A percentile compares a stretch with the other conserved stretches of the same genome.
Evolutionary conservation across 2,329 filamentous ascomycete genomes (phyloP).

Genomic region (Colletotrichum tamarilloi): DNA sequence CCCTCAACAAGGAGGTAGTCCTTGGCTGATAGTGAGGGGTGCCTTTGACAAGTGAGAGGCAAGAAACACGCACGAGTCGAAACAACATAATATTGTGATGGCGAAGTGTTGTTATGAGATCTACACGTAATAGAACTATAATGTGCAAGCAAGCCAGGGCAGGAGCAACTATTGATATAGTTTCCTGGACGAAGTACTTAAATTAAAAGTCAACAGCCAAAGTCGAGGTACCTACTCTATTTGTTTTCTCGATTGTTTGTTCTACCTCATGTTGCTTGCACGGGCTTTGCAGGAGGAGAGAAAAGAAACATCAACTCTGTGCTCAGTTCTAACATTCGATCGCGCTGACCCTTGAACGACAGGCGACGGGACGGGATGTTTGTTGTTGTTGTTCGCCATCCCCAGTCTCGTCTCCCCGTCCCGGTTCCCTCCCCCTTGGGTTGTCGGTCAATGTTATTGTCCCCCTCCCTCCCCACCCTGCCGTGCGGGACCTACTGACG

Average conservation of each 20-base stretch:
- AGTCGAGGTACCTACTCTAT: neutral
- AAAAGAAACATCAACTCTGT: neutral
- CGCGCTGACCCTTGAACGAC: neutral
- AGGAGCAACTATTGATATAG: neutral
- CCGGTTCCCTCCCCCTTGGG: neutral
- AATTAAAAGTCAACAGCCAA: neutral
- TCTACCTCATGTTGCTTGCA: neutral
- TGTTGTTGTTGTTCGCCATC: conserved; percentile 3
- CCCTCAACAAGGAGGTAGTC: neutral
- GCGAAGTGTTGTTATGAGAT: neutral
- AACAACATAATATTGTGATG: neutral
- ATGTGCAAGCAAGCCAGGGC: neutral
- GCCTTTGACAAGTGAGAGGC: neutral
- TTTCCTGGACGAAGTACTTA: neutral
- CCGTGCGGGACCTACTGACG: neutral
- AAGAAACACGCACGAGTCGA: neutral
- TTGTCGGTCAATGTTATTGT: conserved; percentile 1
- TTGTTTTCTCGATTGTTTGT: neutral
- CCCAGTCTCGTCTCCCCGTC: too few relatives aligned
- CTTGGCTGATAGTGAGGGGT: too few relatives aligned
- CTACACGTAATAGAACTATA: neutral
- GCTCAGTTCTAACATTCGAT: neutral
- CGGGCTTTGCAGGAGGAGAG: neutral
- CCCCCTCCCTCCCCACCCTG: neutral
- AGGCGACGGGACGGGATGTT: conserved; percentile 5